These are phyloP conservation scores for Maudiozyma humilis DNA, from an alignment of 1,139 yeast species.

Conservation along the genomic window DNA sequence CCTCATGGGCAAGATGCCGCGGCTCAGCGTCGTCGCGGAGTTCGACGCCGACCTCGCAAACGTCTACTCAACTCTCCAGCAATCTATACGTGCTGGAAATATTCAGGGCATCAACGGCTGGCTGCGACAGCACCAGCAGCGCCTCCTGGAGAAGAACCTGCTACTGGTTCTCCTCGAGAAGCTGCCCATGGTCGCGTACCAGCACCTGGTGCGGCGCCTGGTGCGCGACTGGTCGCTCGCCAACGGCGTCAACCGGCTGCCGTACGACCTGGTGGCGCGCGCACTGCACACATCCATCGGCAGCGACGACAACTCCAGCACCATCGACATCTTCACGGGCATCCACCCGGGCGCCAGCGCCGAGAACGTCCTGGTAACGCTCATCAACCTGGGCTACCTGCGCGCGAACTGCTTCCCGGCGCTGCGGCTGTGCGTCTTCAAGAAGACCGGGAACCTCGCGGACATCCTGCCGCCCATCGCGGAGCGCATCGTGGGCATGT, in stretches of 20 bases:
- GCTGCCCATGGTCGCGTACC: conserved; percentile 26
- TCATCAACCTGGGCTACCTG: conserved; percentile 26
- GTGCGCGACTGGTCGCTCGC: conserved; percentile 16
- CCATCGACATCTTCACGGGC: conserved; percentile 18
- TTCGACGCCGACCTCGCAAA: conserved; percentile 15
- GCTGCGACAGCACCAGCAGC: conserved; percentile 21
- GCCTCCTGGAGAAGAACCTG: conserved; percentile 15
- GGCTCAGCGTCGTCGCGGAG: conserved; percentile 11
- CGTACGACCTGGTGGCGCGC: conserved; percentile 19
- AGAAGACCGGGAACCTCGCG: conserved; percentile 21
- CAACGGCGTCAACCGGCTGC: conserved; percentile 20
- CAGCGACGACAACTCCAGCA: background rate
- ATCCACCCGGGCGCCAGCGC: conserved; percentile 23
- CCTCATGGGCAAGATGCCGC: conserved; percentile 26
- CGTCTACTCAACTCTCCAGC: conserved; percentile 15
- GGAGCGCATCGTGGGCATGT: conserved; percentile 22
- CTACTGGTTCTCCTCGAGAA: conserved; percentile 25
- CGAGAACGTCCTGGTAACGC: conserved; percentile 27
- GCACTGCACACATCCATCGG: conserved; percentile 22
- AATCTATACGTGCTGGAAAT: conserved; percentile 20
- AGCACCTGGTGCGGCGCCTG: conserved; percentile 20
- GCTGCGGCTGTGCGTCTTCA: conserved; percentile 24
- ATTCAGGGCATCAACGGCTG: conserved; percentile 22
- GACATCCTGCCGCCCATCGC: conserved; percentile 26
- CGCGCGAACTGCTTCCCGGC: conserved; percentile 31